Base-by-base conservation (phyloP, 768 basidiomycete genomes). In the Postia placenta region DNA sequence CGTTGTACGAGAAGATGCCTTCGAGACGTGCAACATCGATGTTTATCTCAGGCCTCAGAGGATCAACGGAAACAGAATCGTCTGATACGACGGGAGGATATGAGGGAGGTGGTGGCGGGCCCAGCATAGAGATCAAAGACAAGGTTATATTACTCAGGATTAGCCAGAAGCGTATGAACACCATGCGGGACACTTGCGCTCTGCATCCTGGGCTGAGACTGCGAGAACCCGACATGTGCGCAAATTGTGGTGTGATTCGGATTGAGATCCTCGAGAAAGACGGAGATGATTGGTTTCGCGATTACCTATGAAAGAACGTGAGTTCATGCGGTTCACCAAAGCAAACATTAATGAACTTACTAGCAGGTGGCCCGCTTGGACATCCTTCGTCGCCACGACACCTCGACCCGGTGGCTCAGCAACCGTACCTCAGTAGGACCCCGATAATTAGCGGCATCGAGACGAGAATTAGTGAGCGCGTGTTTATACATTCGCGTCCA, bases 61-160 rank as follows among this genome's bases (percentile, higher is more conserved):
- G 45, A 17, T 46, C 26, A 15, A 56, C 46, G 5, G 33, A 14
- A 5, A 46, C 36, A 1, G 49, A 22, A 20, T 5, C 14, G 4
- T 43, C 11, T 6, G 36, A 11, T 4, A 25, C 19, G 3, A 45
- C 15, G 6, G 51, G 50, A 14, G 62, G 49, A 40, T 56, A 60
- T 3, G 49, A 25, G 5, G 24, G 17, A 0, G 58, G 56, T 22
- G 62, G 58, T 11, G 48, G 17, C 7, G 59, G 50, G 55, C 1
- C 65, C 65, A 2, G 60, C 61, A 37, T 67, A 67, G 1, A 66
- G 59, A 26, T 55, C 38, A 45, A 44, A 60, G 7, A 66, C 49
- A 5, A 49, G 36, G 27, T 49, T 45, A 23, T 47, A 45, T 4
- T 51, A 27, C 12, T 57, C 55, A 3, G 64, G 62, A 40, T 60